These are phyloP conservation scores for Dactylellina sp. DNA, from an alignment of 2,329 filamentous ascomycete genomes.

Conservation along the genomic window DNA sequence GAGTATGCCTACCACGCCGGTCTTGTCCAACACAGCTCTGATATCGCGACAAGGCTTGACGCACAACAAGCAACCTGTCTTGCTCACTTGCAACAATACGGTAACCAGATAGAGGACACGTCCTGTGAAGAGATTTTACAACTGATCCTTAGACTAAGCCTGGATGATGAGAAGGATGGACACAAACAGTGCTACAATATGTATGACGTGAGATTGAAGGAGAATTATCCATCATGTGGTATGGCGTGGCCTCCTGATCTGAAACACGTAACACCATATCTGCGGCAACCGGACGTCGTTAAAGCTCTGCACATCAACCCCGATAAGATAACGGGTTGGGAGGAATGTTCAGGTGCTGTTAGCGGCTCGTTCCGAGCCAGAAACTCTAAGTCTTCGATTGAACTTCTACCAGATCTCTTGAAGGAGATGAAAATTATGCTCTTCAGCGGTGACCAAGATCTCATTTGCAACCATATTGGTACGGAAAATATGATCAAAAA, in stretches of 20 bases:
- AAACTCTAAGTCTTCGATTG: constrained; percentile 78
- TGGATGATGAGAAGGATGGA: constrained; percentile 68
- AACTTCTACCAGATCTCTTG: constrained; percentile 81
- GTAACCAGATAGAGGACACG: constrained; percentile 73
- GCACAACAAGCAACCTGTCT: constrained; percentile 76
- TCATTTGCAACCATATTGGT: constrained; percentile 97
- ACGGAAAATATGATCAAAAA: constrained; percentile 91
- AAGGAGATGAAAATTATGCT: constrained; percentile 81
- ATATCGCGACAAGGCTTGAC: constrained; percentile 75
- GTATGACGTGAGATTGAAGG: constrained; percentile 92
- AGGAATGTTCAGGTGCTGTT: constrained; percentile 86
- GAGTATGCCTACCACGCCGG: constrained; percentile 82
- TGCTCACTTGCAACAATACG: constrained; percentile 71
- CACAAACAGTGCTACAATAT: constrained; percentile 82
- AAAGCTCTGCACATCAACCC: constrained; percentile 83
- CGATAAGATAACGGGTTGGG: constrained; percentile 88
- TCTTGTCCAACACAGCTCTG: constrained; percentile 76
- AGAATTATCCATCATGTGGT: constrained; percentile 84
- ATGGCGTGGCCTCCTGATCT: constrained; percentile 99
- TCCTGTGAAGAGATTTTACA: constrained; percentile 83
- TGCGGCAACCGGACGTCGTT: constrained; percentile 82
- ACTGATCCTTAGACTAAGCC: constrained; percentile 76
- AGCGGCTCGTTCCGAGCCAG: constrained; percentile 75
- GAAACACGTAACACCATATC: constrained; percentile 79
- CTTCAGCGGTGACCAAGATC: constrained; percentile 91